These are phyloP conservation scores for Thuidium tamariscinum DNA, from an alignment of 225 moss, liverwort and hornwort species.

Conservation along the genomic window DNA sequence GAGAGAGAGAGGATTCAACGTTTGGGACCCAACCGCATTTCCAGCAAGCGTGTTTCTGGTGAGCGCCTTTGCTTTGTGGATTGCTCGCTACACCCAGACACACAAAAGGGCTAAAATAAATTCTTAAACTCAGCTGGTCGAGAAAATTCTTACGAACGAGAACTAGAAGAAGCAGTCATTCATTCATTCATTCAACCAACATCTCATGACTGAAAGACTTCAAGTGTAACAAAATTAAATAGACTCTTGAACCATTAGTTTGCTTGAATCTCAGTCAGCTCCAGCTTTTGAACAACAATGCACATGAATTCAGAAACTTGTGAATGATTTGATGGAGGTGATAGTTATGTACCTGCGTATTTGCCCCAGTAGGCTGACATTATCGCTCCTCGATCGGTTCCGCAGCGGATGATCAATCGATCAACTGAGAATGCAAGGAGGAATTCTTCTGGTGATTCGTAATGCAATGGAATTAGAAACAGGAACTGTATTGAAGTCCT, in stretches of 20 bases:
- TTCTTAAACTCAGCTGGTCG: not conserved
- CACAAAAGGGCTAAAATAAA: conserved; percentile 44
- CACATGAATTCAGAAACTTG: not conserved
- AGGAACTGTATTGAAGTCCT: not conserved
- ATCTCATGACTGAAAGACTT: not conserved
- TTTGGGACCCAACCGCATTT: conserved; percentile 62
- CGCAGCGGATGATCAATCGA: not conserved
- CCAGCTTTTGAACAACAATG: not conserved
- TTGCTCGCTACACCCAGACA: conserved; percentile 60
- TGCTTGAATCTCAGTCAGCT: not conserved
- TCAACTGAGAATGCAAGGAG: not conserved
- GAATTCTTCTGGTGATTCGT: not conserved
- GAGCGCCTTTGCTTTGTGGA: conserved; percentile 58
- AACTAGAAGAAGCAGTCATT: not conserved
- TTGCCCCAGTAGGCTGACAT: conserved; percentile 62
- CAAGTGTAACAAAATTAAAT: not conserved
- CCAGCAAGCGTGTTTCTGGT: conserved; percentile 66
- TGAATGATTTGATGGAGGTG: not conserved
- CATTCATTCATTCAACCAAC: not conserved
- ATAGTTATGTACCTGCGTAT: conserved; percentile 27
- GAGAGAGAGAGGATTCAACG: not conserved
- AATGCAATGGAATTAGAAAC: not conserved
- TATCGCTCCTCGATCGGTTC: conserved; percentile 1
- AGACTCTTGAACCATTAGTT: not conserved
- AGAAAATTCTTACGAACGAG: not conserved